A percentile compares a stretch with the other conserved stretches of the same genome.
phyloP scores from a whole-genome alignment of 169 alveolate species.

The Plasmodium relictum region DNA sequence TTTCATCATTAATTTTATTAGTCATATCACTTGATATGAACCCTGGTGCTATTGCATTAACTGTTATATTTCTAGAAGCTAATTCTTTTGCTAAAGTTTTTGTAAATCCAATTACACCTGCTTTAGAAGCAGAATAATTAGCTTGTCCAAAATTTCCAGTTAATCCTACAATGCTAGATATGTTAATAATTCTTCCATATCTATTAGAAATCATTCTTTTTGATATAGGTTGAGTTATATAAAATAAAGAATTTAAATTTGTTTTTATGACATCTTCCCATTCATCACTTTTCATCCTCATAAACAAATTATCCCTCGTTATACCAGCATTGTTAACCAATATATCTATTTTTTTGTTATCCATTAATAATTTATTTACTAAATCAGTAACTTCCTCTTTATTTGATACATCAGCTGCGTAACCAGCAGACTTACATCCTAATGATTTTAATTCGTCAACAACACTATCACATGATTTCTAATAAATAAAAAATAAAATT shows the following conservation, averaged over 20 bases:
- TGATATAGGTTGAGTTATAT: constrained; percentile 77
- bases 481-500: constrained; percentile 1
- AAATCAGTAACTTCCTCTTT: constrained; percentile 72
- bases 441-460: constrained; percentile 74
- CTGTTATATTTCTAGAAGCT: constrained; percentile 88
- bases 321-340: constrained; percentile 95
- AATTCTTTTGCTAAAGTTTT: constrained; percentile 92
- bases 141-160: constrained; percentile 93
- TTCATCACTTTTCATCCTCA: constrained; percentile 90
- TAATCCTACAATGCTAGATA: constrained; percentile 88
- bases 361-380: constrained; percentile 60
- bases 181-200: constrained; percentile 84
- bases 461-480: constrained; percentile 82
- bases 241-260: constrained; percentile 86
- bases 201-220: constrained; percentile 77
- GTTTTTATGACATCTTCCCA: constrained; percentile 92
- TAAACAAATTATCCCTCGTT: constrained; percentile 89
- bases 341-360: constrained; percentile 89
- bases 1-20: constrained; percentile 75
- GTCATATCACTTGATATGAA: constrained; percentile 83
- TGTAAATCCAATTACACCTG: constrained; percentile 92
- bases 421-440: constrained; percentile 76
- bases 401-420: constrained; percentile 81
- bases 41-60: constrained; percentile 92
- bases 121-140: constrained; percentile 93